phyloP scores from a whole-genome alignment of 2,329 filamentous ascomycete genomes.

The Arthrobotrys musiformis region DNA sequence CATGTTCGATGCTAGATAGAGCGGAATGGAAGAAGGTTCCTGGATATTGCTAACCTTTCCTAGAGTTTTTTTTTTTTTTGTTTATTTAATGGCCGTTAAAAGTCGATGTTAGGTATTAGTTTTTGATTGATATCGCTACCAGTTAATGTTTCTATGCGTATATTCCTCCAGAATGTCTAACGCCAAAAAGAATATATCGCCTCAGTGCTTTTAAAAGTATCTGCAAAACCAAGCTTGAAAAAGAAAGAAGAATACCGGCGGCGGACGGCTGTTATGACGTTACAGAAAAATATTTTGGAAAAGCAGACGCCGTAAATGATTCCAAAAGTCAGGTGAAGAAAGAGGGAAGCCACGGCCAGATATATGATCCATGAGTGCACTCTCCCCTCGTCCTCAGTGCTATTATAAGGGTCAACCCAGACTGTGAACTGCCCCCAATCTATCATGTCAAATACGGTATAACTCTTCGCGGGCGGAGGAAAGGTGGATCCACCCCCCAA shows the following conservation, averaged over 20 bases:
- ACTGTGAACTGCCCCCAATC: conserved; percentile 43
- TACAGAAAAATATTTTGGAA: conserved; percentile 45
- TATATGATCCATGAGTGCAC: conserved; percentile 55
- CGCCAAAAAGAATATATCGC: conserved; percentile 39
- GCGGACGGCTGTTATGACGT: conserved; percentile 53
- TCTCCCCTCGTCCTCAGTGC: conserved; percentile 30
- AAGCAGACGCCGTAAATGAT: conserved; percentile 46
- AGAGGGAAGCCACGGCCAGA: conserved; percentile 55
- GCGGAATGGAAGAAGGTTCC: conserved; percentile 32
- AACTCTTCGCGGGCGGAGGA: conserved; percentile 49
- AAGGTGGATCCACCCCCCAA: conserved; percentile 46
- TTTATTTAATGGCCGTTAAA: conserved; percentile 31
- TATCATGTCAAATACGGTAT: conserved; percentile 53
- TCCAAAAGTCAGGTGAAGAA: conserved; percentile 55
- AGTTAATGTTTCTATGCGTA: conserved; percentile 46
- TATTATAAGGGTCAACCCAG: conserved; percentile 56
- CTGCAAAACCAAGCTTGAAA: conserved; percentile 30
- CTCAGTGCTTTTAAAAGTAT: conserved; percentile 20
- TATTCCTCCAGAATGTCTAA: conserved; percentile 35
- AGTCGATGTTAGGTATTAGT: conserved; percentile 4
- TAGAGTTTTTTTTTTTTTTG: too few relatives aligned
- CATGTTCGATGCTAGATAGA: conserved; percentile 23
- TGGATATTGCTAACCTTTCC: conserved; percentile 47
- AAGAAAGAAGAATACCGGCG: conserved; percentile 42
- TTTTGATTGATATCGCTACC: conserved; percentile 51